Conservation (phyloP, 2,329 filamentous ascomycete genomes). For the Fusarium mundagurra region DNA sequence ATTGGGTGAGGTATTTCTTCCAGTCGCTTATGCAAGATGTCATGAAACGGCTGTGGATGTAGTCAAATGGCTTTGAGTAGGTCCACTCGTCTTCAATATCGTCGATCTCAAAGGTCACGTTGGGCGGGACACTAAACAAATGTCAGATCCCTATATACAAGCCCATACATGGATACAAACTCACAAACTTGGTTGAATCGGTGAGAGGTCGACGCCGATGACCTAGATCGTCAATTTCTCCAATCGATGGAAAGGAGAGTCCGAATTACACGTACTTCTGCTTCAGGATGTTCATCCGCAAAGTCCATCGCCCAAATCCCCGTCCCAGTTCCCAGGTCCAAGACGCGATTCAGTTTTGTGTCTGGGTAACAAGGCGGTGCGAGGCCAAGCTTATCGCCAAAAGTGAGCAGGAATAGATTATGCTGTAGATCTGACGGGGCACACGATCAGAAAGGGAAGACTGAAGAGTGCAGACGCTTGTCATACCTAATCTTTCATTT, state of each 20-base stretch:
- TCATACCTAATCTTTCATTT: neutral
- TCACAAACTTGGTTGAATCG: neutral
- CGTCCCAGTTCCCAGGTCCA: constrained; percentile 5
- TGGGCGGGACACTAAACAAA: neutral
- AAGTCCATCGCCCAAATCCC: constrained; percentile 5
- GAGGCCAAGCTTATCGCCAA: constrained; percentile 1
- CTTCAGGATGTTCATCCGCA: neutral
- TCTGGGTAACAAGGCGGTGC: neutral
- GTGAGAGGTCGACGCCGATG: neutral
- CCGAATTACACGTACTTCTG: neutral
- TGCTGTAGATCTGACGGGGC: neutral
- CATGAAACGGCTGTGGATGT: neutral
- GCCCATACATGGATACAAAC: accelerated
- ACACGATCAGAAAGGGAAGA: neutral
- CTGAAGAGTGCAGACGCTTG: accelerated
- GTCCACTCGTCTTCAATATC: neutral
- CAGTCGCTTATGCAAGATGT: neutral
- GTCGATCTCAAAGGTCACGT: neutral
- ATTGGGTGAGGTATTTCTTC: neutral
- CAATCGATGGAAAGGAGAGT: accelerated
- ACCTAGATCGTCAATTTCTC: neutral
- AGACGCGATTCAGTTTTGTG: neutral
- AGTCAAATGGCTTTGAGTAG: neutral
- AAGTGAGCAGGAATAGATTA: neutral
- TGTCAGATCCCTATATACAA: neutral